Conservation (phyloP, 2,329 filamentous ascomycete species). For the Trichoderma sp. region DNA sequence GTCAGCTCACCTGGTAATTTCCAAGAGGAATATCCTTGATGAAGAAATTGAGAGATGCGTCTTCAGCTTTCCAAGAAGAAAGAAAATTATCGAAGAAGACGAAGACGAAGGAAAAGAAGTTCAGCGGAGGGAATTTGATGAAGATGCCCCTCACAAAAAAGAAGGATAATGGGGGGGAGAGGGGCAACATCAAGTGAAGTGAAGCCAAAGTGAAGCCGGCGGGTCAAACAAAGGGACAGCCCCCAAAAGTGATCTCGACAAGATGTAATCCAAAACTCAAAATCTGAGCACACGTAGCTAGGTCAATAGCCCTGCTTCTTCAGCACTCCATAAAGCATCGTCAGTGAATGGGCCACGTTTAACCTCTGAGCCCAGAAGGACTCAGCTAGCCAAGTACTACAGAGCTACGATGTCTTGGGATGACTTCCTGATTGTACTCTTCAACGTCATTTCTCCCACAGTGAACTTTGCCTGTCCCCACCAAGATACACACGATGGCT, state of each 20-base stretch:
- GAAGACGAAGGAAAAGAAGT: neutral
- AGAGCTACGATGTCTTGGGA: neutral
- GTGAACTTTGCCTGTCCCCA: neutral
- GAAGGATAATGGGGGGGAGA: neutral
- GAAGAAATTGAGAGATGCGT: neutral
- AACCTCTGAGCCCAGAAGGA: neutral
- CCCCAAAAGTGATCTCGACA: neutral
- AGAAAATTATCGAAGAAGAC: neutral
- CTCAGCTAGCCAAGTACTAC: neutral
- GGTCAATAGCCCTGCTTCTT: neutral
- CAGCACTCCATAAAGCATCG: neutral
- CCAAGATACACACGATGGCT: neutral
- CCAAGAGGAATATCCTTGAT: neutral
- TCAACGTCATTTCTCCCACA: neutral
- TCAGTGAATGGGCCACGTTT: neutral
- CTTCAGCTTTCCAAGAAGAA: neutral
- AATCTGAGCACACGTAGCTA: neutral
- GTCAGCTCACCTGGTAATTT: neutral
- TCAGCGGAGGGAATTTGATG: neutral
- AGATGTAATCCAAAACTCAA: neutral
- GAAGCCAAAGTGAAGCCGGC: neutral
- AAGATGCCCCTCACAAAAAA: neutral
- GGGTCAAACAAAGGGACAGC: neutral
- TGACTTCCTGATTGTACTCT: neutral
- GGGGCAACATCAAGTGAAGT: neutral